These are phyloP conservation scores for Pythium aquatile DNA, from an alignment of 352 stramenopile genomes.

Conservation along the genomic window DNA sequence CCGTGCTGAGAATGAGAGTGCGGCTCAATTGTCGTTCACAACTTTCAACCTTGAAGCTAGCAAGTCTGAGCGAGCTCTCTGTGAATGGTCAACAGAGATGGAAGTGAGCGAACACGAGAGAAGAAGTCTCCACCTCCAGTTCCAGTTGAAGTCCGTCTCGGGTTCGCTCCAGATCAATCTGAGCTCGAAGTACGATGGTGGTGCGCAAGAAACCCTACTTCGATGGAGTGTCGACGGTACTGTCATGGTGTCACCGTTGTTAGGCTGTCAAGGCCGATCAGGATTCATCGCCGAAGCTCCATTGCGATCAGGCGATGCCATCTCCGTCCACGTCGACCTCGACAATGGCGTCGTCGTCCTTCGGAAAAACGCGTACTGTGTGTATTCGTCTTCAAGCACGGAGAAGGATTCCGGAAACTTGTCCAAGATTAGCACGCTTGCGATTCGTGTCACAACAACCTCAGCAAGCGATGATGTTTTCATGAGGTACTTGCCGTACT, in stretches of 20 bases:
- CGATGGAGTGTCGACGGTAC: slow-evolving; percentile 9
- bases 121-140: not conserved
- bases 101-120: not conserved
- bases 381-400: not conserved
- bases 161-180: slow-evolving; percentile 2
- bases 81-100: slow-evolving; percentile 4
- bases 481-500: slow-evolving; percentile 23
- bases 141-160: slow-evolving; percentile 5
- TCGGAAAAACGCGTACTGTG: slow-evolving; percentile 12
- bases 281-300: not conserved
- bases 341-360: slow-evolving; percentile 8
- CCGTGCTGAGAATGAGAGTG: not conserved
- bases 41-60: not conserved
- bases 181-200: not conserved
- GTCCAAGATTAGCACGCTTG: not conserved
- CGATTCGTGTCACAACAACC: not conserved
- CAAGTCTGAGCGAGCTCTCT: slow-evolving; percentile 5
- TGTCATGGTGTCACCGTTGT: not conserved
- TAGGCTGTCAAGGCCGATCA: not conserved
- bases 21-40: not conserved
- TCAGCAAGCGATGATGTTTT: slow-evolving; percentile 5
- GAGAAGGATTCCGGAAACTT: not conserved
- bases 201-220: not conserved
- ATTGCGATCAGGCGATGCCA: slow-evolving; percentile 38
- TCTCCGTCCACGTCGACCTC: slow-evolving; percentile 26